Conservation (phyloP, 345 rosid species). For the Boechera retrofracta region DNA sequence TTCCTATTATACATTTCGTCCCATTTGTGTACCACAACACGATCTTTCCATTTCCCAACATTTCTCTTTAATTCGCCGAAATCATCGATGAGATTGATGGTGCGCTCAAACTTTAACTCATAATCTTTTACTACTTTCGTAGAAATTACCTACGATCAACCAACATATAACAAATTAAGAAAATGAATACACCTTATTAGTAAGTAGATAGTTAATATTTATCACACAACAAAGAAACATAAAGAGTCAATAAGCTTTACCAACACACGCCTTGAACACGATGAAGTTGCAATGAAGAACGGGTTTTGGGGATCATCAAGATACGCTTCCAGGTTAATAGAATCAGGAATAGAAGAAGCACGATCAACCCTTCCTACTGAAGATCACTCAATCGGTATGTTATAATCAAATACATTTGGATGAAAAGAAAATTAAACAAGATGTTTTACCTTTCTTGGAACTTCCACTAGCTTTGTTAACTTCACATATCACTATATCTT, state of each 20-base stretch:
- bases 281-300: constrained; percentile 24
- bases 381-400: background rate
- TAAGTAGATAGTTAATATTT: too few relatives aligned
- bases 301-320: constrained; percentile 34
- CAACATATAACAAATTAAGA: too few relatives aligned
- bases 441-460: constrained; percentile 13
- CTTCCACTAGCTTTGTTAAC: constrained; percentile 26
- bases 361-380: background rate
- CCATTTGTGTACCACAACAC: constrained; percentile 29
- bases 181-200: background rate
- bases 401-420: constrained; percentile 1
- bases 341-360: background rate
- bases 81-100: constrained; percentile 6
- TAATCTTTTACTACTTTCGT: constrained; percentile 18
- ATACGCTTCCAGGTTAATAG: background rate
- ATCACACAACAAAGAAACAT: background rate
- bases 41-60: constrained; percentile 30
- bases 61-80: constrained; percentile 16
- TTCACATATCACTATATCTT: constrained; percentile 1
- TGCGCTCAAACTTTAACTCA: constrained; percentile 3
- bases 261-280: constrained; percentile 20
- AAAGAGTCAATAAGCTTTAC: constrained; percentile 21
- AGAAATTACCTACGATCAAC: constrained; percentile 17
- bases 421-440: background rate
- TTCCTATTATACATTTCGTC: constrained; percentile 23